These are phyloP conservation scores for Trypanosoma congolense DNA, from an alignment of 208 protist genomes.

Conservation along the genomic window DNA sequence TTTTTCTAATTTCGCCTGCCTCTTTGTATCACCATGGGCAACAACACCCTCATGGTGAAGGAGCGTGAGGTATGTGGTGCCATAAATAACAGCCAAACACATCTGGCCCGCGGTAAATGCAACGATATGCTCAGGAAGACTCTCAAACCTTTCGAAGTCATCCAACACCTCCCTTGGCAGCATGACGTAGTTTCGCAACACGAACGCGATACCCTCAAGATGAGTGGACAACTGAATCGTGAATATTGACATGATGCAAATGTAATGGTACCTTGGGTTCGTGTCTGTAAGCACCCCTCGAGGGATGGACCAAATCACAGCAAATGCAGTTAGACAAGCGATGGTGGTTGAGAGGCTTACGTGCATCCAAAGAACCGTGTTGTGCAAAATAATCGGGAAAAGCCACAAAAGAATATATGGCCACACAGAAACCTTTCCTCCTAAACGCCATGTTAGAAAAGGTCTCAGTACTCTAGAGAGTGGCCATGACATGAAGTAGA, in stretches of 20 bases:
- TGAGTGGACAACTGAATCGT: conserved; percentile 39
- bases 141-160: conserved; percentile 45
- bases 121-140: conserved; percentile 26
- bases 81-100: conserved; percentile 27
- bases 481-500: conserved; percentile 8
- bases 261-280: conserved; percentile 33
- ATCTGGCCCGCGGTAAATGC: conserved; percentile 36
- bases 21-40: conserved; percentile 2
- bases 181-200: conserved; percentile 57
- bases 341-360: conserved; percentile 39
- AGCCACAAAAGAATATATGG: conserved; percentile 37
- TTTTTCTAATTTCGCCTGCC: not conserved
- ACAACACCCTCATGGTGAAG: conserved; percentile 20
- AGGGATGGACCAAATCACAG: conserved; percentile 38
- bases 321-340: conserved; percentile 24
- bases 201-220: conserved; percentile 58
- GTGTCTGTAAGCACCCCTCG: conserved; percentile 6
- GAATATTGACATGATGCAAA: conserved; percentile 20
- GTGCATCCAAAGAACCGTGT: conserved; percentile 31
- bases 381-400: conserved; percentile 31
- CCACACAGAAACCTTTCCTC: not conserved
- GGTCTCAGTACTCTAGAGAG: conserved; percentile 2
- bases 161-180: conserved; percentile 26
- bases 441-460: not conserved
- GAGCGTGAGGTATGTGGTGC: conserved; percentile 30